Percentiles rank a stretch among this genome's conserved stretches.
Evolutionary conservation across 2,329 filamentous ascomycete genomes (phyloP).

Genomic region (Cercospora berteroae): DNA sequence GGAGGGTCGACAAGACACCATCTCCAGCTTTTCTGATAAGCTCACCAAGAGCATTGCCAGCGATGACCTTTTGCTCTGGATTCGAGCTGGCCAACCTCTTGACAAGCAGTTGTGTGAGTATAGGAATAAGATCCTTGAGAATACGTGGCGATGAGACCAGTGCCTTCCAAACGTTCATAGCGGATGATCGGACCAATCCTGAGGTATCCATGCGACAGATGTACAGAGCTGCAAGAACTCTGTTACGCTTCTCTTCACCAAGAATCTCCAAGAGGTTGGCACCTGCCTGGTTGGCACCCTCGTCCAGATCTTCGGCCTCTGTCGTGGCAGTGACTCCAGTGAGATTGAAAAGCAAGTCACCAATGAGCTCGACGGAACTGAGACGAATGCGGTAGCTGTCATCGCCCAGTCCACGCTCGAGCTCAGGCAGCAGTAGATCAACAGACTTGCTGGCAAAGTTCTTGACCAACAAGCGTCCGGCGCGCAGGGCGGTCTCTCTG

Average conservation of each 20-base stretch:
- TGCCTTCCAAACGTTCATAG: conserved; percentile 94
- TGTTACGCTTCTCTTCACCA: conserved; percentile 94
- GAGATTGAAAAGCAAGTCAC: conserved; percentile 94
- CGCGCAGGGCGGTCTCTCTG: conserved; percentile 90
- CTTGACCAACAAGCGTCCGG: conserved; percentile 91
- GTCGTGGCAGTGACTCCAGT: conserved; percentile 83
- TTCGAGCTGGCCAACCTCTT: conserved; percentile 90
- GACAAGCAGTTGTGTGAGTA: conserved; percentile 91
- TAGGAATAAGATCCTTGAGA: conserved; percentile 92
- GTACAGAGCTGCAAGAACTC: conserved; percentile 93
- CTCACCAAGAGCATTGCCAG: conserved; percentile 92
- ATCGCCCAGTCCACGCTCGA: conserved; percentile 94
- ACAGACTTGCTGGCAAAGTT: conserved; percentile 96
- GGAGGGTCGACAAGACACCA: conserved; percentile 78
- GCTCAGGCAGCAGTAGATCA: conserved; percentile 86
- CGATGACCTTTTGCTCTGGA: conserved; percentile 98
- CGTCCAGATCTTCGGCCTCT: conserved; percentile 75
- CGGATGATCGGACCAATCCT: conserved; percentile 81
- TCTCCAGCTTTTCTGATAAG: conserved; percentile 96
- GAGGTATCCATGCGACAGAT: conserved; percentile 98
- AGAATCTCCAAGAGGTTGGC: conserved; percentile 91
- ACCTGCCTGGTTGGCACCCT: conserved; percentile 79
- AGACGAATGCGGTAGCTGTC: conserved; percentile 97
- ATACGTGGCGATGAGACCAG: conserved; percentile 88
- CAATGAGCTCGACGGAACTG: conserved; percentile 95